Percentiles rank a stretch among this genome's conserved stretches.
These are phyloP conservation scores for Pythium grandisporangium DNA, from an alignment of 352 stramenopile species.

Conservation along the genomic window DNA sequence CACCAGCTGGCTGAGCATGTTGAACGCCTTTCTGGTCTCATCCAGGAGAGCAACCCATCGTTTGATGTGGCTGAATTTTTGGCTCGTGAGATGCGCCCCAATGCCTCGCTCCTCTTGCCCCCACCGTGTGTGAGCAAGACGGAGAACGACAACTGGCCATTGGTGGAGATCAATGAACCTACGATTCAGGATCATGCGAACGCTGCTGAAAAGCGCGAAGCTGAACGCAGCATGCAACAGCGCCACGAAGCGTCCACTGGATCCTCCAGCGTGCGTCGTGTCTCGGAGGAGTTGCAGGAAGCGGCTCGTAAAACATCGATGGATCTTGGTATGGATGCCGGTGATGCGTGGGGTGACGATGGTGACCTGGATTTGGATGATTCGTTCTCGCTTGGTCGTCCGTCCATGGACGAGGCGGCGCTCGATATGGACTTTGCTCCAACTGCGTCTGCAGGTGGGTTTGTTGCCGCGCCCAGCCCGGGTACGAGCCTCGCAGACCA, in stretches of 20 bases:
- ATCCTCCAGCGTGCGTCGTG: slow-evolving; percentile 9
- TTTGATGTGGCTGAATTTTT: slow-evolving; percentile 67
- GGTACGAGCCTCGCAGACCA: slow-evolving; percentile 83
- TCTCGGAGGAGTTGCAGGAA: slow-evolving; percentile 26
- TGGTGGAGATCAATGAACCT: slow-evolving; percentile 92
- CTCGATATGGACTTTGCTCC: slow-evolving; percentile 48
- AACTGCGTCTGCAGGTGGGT: slow-evolving; percentile 28
- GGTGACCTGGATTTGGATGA: slow-evolving; percentile 85
- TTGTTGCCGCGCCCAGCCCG: slow-evolving; percentile 87
- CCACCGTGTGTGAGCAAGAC: slow-evolving; percentile 90
- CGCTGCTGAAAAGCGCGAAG: slow-evolving; percentile 72
- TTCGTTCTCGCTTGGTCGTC: slow-evolving; percentile 38
- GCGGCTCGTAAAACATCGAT: slow-evolving; percentile 50
- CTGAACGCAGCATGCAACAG: slow-evolving; percentile 51
- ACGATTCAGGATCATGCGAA: slow-evolving; percentile 79
- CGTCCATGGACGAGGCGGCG: slow-evolving; percentile 36
- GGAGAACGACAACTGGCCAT: slow-evolving; percentile 96
- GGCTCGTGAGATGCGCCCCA: slow-evolving; percentile 43
- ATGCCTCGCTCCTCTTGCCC: slow-evolving; percentile 87
- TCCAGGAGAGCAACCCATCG: slow-evolving; percentile 87
- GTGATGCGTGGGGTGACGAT: slow-evolving; percentile 73
- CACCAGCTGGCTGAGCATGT: slow-evolving; percentile 94
- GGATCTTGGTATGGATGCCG: slow-evolving; percentile 66
- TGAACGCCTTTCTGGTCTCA: slow-evolving; percentile 85
- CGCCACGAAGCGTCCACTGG: slow-evolving; percentile 26